Base-by-base conservation (phyloP, 2,329 filamentous ascomycete species). In the Talaromyces sp. region DNA sequence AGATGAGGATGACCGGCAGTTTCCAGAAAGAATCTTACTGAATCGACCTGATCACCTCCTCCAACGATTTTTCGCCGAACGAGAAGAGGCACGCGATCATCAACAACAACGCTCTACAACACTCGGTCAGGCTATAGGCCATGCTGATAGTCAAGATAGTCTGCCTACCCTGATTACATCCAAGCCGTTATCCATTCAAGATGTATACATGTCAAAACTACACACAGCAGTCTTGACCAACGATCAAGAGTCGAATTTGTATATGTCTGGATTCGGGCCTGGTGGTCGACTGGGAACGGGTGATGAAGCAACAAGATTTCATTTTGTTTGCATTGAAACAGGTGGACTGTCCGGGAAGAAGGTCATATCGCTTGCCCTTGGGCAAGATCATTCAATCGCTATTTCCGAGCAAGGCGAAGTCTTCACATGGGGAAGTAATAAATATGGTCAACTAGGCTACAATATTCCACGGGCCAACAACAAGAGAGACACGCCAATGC, bases 1-100 rank as follows among this genome's bases (percentile, higher is more conserved):
- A n/a, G 92, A 99, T 69, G 88, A 95, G 67, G 91, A 97, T 70
- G 93, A 99, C 69, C 86, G 94, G 2, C 92, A 97, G 63, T 96
- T 88, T 66, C 94, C 94, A 0, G 94, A 97, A 70, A 88, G 91
- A 9, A 85, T 97, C 10, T 78, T 81, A 33, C 73, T 97, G 35
- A 83, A 85, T 57, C 85, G 93, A 15, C 91, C 94, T 0, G 86
- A 89, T 22, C 85, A 90, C 67, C 79, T 97, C 1, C 72, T 96
- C 13, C 82, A 84, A 52, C 81, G 85, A 48, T 89, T 96, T 63
- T 85, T 91, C 67, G 78, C 83, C 36, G 88, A 92, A 63, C 82
- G 88, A 65, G 75, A 81, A 54, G 71, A 72, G 19, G 25, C 36
- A 13, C 53, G 53, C 19, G 21, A 28, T 6, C 70, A 70, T 17